Evolutionary conservation across 495 filamentous ascomycete species (phyloP).

Genomic region (Chaetomium tenue): DNA sequence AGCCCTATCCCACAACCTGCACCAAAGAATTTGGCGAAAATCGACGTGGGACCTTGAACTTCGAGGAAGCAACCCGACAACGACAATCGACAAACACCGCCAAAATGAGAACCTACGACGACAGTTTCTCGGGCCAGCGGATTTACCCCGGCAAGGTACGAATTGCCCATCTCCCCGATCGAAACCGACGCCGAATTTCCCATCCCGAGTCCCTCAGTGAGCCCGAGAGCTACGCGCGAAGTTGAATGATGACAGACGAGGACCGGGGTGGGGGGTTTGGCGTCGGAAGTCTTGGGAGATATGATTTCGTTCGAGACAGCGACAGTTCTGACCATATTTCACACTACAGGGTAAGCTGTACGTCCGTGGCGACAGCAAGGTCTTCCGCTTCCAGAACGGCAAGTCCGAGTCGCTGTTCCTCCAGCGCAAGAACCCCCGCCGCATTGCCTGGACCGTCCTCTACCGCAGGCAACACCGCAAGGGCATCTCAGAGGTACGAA

Average conservation of each 20-base stretch:
- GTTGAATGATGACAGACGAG: constrained; percentile 17
- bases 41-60: constrained; percentile 37
- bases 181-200: constrained; percentile 22
- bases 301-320: constrained; percentile 6
- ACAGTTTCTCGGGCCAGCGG: constrained; percentile 94
- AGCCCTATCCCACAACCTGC: constrained; percentile 43
- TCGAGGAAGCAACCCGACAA: constrained; percentile 36
- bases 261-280: constrained; percentile 18
- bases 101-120: constrained; percentile 98
- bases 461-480: constrained; percentile 99
- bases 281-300: constrained; percentile 1
- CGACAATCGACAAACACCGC: constrained; percentile 50
- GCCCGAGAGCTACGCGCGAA: constrained; percentile 2
- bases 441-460: constrained; percentile 97
- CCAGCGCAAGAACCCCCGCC: constrained; percentile 99
- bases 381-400: constrained; percentile 99
- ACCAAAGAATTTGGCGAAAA: constrained; percentile 40
- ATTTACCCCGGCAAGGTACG: constrained; percentile 99
- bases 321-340: constrained; percentile 32
- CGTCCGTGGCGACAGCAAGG: constrained; percentile 98
- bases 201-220: constrained; percentile 13
- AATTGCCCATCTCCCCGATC: constrained; percentile 15
- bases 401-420: constrained; percentile 99
- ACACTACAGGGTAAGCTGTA: constrained; percentile 86
- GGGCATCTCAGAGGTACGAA: constrained; percentile 98